A percentile compares a stretch with the other conserved stretches of the same genome.
phyloP scores from a whole-genome alignment of 2,329 filamentous ascomycete species.

The Botrytis pseudocinerea region DNA sequence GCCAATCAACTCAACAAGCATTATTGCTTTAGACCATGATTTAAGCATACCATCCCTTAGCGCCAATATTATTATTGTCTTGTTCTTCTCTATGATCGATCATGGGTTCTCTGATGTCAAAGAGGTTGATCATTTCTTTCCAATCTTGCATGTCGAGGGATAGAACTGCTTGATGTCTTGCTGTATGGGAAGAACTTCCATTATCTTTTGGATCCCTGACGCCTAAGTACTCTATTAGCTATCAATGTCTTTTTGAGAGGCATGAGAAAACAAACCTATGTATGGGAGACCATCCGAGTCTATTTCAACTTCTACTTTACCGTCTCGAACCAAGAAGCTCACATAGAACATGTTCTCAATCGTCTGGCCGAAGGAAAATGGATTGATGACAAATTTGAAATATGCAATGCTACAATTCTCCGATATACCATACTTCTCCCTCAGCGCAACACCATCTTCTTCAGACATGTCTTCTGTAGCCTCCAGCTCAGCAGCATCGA shows the following conservation, averaged over 20 bases:
- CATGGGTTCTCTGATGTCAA: slow-evolving; percentile 74
- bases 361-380: slow-evolving; percentile 86
- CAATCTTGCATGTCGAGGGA: slow-evolving; percentile 84
- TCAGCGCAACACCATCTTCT: slow-evolving; percentile 50
- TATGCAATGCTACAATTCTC: slow-evolving; percentile 72
- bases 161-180: slow-evolving; percentile 83
- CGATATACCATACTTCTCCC: slow-evolving; percentile 66
- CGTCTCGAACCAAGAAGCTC: slow-evolving; percentile 90
- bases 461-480: slow-evolving; percentile 51
- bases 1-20: neutral
- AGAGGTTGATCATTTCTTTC: slow-evolving; percentile 73
- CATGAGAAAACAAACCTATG: slow-evolving; percentile 60
- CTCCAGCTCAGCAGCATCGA: slow-evolving; percentile 47
- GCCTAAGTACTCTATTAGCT: slow-evolving; percentile 25
- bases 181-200: slow-evolving; percentile 14
- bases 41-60: slow-evolving; percentile 41
- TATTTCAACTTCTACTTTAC: slow-evolving; percentile 69
- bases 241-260: slow-evolving; percentile 38
- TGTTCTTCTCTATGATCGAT: slow-evolving; percentile 76
- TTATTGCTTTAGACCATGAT: neutral
- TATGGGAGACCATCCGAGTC: slow-evolving; percentile 77
- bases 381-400: slow-evolving; percentile 88
- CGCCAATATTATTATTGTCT: slow-evolving; percentile 33
- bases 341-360: slow-evolving; percentile 97
- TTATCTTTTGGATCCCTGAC: slow-evolving; percentile 21